Evolutionary conservation across 2,329 filamentous ascomycete genomes (phyloP), one percentile per base, ranked within the genome.

Genomic region (Cercospora sesami): DNA sequence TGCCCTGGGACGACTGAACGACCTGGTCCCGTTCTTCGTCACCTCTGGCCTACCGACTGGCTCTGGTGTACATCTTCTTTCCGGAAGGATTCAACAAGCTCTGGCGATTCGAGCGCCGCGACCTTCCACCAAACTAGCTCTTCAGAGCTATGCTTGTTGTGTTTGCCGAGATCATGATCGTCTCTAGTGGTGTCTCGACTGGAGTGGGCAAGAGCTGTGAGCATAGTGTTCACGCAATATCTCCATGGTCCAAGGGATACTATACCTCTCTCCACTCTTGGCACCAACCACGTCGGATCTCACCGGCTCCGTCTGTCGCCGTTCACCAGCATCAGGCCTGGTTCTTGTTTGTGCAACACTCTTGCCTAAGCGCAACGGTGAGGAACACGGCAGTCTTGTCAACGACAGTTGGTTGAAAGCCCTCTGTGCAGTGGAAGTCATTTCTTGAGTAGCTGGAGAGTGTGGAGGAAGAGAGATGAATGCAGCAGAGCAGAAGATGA

Each of bases 1-100:
- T 67, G 63, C 72, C 72, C 16, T 73, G 72, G 72, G 72, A 73
- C 39, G 31, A 58, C 36, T 57, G 62, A 58, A n/a, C 21, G 16
- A 26, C 21, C 36, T 26, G 9, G 18, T 5, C 12, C 5, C 12
- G 14, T 28, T 28, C 26, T 21, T 7, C 48, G 18, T 58, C 26
- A 58, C 12, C 53, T 42, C 26, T 23, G 36, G 28, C 45, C 23
- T 48, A 42, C 18, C 33, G 36, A 26, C 36, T 18, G 33, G 21
- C 5, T 61, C 23, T 61, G 18, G 12, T 28, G 33, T 48, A n/a
- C 28, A n/a, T 21, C 36, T 16, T 42, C 33, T 30, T 21, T 61
- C 6, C n/a, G 14, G 4, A 23, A 39, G 2, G 59, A 26, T 10
- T 28, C 31, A 36, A 45, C 31, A 14, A 18, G 21, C 23, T 28